phyloP scores from a whole-genome alignment of 495 filamentous ascomycete genomes.

The Viridothelium virens region DNA sequence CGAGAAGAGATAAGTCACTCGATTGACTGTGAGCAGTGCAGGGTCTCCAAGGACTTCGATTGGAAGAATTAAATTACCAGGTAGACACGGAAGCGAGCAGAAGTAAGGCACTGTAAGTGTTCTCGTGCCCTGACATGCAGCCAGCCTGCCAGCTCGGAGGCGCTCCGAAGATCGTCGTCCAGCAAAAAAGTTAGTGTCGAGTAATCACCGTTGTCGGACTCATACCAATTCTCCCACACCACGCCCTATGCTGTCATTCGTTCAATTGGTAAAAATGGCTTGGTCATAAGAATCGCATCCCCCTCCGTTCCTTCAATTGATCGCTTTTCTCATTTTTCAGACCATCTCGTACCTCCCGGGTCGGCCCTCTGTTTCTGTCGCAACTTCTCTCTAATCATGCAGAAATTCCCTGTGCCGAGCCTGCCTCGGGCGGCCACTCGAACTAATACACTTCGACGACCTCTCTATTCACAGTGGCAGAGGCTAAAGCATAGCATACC shows the following conservation, averaged over 20 bases:
- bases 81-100: too few species aligned
- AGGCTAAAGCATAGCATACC: constrained; percentile 33
- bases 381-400: background rate
- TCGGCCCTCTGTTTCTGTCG: background rate
- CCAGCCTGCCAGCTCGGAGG: constrained; percentile 23
- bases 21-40: background rate
- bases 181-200: background rate
- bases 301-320: background rate
- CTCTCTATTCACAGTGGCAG: constrained; percentile 22
- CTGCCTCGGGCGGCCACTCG: background rate
- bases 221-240: background rate
- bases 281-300: too few species aligned
- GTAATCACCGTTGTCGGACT: background rate
- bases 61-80: too few species aligned
- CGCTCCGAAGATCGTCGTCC: constrained; percentile 33
- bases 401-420: background rate
- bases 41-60: background rate
- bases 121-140: constrained; percentile 9
- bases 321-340: background rate
- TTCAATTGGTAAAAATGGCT: background rate
- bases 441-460: background rate
- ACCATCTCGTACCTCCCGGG: too few species aligned
- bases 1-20: background rate
- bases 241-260: background rate
- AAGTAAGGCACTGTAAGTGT: background rate